Base-by-base conservation (phyloP, 2,329 filamentous ascomycete genomes). In the Rosellinia necatrix region DNA sequence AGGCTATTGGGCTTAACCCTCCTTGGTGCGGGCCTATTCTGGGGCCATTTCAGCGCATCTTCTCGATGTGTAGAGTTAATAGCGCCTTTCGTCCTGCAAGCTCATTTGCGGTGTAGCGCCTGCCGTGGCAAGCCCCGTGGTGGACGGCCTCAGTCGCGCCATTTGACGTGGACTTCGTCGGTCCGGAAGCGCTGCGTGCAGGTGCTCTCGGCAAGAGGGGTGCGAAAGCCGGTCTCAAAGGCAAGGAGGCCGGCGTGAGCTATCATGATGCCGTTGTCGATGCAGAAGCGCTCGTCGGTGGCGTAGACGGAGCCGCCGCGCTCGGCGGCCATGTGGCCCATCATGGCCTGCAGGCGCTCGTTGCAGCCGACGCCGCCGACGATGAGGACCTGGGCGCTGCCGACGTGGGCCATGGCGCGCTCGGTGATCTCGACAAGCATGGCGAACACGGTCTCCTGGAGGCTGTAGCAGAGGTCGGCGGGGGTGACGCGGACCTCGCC, bases 201-300 rank as follows among this genome's bases (percentile, higher is more conserved):
- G 10, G 89, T 91, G 64, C 89, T 93, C 40, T 97, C 90, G 61
- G 88, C 86, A 42, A 97, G 71, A 6, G 82, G 76, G 1, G 92
- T 97, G 57, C 76, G 80, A 69, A 91, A 92, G 1, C 93, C 93
- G 13, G 86, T 92, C 72, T 87, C 81, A 71, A 89, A 94, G 1
- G 92, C 92, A 67, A 97, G 72, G 66, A 99, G 75, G 2, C 94
- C 94, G 2, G 94, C 94, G 73, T 99, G 93, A 1, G 94, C 94
- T 76, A 99, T 99, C 94, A 99, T 99, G 70, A 99, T 97, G 44
- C 94, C 94, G 68, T 99, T 99, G 74, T 99, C 94, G 66, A 99
- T 99, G 72, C 94, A 99, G 72, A 96, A 99, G 41, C 94, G 82
- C 78, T 99, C 94, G 71, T 99, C 94, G 0, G 93, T 97, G 21